Base-by-base conservation (phyloP, 495 filamentous ascomycete species). In the Penicillium ochrochloron region DNA sequence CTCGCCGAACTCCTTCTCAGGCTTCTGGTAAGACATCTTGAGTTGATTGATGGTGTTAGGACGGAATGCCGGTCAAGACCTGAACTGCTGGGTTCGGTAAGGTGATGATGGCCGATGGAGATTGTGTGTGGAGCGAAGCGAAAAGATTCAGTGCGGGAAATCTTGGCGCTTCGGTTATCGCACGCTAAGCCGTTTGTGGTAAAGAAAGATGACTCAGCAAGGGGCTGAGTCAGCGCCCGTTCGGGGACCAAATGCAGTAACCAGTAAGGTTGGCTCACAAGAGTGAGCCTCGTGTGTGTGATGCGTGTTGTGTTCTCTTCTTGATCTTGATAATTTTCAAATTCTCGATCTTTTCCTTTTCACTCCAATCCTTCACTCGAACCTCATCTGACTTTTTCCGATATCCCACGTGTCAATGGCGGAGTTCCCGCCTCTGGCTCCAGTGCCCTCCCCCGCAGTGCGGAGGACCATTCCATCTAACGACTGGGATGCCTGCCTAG, bases 1-100 rank as follows among this genome's bases (percentile, higher is more conserved):
- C 75, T 93, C 91, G 83, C 88, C 93, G 80, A 91, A 92, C 75
- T 95, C 92, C 88, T 97, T 97, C 83, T 97, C 93, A 74, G 86
- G 83, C 84, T 97, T 97, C 80, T 96, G 88, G 89, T 92, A 97
- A 80, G 93, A 95, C 93, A 96, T 96, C 65, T 84, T 92, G 85
- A 74, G 66, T 68, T 69, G 68, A 66, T 60, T 66, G 67, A 54
- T 63, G 52, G 63, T 68, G 60, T 66, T 73, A 65, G 71, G 70
- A 66, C 68, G 71, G 65, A 71, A 68, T 78, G 78, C 80, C 83
- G 80, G 79, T 83, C 83, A 85, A 80, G 83, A 85, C 82, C 83
- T 84, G 82, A 85, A 85, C 83, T 79, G 71, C 80, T 70, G 68
- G 84, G 88, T 87, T 84, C 90, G 87, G 89, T 89, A 92, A 92